These are phyloP conservation scores for Plenodomus tracheiphilus DNA, from an alignment of 2,329 filamentous ascomycete genomes.

Conservation along the genomic window DNA sequence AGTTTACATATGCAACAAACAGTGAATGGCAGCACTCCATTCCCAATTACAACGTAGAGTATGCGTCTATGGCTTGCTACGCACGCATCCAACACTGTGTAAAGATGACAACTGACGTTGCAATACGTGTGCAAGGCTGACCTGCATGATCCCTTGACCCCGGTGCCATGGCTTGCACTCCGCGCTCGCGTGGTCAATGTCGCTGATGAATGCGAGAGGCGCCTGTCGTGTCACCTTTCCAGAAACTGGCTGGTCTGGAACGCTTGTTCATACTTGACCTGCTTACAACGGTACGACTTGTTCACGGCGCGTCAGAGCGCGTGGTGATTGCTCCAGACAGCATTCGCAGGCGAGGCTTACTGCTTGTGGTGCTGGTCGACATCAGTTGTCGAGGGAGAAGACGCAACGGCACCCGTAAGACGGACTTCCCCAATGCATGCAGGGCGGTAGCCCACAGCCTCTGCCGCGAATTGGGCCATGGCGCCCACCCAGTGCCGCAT, in stretches of 20 bases:
- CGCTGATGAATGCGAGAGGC: constrained; percentile 6
- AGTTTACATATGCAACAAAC: too few relatives aligned
- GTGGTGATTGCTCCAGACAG: not conserved
- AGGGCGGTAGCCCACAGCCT: not conserved
- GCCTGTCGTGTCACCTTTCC: constrained; percentile 9
- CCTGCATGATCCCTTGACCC: constrained; percentile 12
- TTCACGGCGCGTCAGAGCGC: not conserved
- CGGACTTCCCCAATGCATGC: not conserved
- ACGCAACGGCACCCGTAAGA: too few relatives aligned
- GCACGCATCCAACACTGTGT: not conserved
- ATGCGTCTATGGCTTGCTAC: not conserved
- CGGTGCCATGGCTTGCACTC: constrained; percentile 14
- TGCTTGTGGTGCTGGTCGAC: not conserved
- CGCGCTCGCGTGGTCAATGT: constrained; percentile 11
- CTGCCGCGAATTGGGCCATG: not conserved
- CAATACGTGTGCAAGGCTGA: constrained; percentile 18
- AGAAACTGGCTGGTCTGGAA: constrained; percentile 7
- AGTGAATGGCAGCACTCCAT: too few relatives aligned
- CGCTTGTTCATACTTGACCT: not conserved
- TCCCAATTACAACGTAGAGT: too few relatives aligned
- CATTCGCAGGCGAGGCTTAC: not conserved
- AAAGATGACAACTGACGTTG: not conserved
- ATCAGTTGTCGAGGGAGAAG: too few relatives aligned
- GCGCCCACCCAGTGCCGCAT: not conserved
- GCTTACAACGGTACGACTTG: not conserved